Conservation (phyloP, 768 basidiomycete species). For the Russula sp. region DNA sequence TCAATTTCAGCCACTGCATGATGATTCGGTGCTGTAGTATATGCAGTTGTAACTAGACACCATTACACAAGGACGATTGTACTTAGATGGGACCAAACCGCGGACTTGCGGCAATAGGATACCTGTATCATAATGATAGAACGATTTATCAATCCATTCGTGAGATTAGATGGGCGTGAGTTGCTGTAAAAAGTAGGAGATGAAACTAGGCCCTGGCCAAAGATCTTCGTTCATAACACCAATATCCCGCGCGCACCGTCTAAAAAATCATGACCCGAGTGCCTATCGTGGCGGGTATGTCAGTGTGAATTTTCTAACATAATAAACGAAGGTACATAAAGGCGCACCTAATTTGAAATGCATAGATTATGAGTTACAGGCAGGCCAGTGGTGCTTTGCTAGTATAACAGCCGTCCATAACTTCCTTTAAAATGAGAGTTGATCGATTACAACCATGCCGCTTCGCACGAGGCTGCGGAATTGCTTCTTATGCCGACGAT, state of each 20-base stretch:
- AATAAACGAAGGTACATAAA: too few species aligned
- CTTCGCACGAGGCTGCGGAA: constrained; percentile 51
- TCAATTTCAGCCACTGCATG: not conserved
- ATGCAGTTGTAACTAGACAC: not conserved
- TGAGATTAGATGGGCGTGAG: too few species aligned
- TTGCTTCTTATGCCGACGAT: constrained; percentile 43
- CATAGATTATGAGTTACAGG: not conserved
- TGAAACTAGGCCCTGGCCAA: too few species aligned
- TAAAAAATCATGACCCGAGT: too few species aligned
- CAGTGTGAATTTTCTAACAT: too few species aligned
- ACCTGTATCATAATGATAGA: too few species aligned
- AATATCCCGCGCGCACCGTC: too few species aligned
- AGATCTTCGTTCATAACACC: too few species aligned
- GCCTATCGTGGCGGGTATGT: too few species aligned
- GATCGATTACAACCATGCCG: constrained; percentile 37
- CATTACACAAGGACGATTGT: not conserved
- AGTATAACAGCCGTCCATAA: not conserved
- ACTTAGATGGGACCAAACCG: not conserved
- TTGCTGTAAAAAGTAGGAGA: too few species aligned
- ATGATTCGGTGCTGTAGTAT: not conserved
- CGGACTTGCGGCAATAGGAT: too few species aligned
- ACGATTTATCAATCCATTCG: too few species aligned
- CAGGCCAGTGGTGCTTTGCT: not conserved
- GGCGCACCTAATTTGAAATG: not conserved
- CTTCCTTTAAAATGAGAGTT: constrained; percentile 31